Conservation (phyloP, 1,284 basidiomycete species). For the Erythrobasidium hasegawianum region DNA sequence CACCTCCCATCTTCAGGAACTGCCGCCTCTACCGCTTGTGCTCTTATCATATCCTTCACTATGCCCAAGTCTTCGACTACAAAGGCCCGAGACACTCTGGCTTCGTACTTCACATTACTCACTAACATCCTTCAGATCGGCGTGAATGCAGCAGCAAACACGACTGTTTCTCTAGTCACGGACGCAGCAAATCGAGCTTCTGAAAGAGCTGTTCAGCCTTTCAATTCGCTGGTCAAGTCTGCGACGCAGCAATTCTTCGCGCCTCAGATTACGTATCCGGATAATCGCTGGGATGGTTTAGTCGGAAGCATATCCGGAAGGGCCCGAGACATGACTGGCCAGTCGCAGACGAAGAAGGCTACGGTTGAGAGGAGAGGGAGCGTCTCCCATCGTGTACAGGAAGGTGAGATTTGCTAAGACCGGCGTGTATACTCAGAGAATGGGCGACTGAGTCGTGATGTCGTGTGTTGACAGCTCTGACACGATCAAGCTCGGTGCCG, state of each 20-base stretch:
- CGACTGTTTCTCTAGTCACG: constrained; percentile 4
- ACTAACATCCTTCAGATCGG: constrained; percentile 18
- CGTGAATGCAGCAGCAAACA: constrained; percentile 11
- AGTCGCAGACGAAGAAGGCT: background rate
- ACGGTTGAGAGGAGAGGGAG: background rate
- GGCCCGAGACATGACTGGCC: background rate
- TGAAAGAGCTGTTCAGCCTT: constrained; percentile 20
- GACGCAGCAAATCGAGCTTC: constrained; percentile 9
- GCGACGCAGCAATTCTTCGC: constrained; percentile 26
- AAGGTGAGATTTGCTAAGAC: background rate
- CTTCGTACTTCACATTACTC: constrained; percentile 6
- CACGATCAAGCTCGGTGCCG: constrained; percentile 10
- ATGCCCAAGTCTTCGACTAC: background rate
- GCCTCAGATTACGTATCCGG: constrained; percentile 18
- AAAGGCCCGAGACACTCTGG: background rate
- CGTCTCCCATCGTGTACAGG: background rate
- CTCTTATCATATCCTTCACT: too few species aligned
- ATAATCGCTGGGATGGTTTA: constrained; percentile 1
- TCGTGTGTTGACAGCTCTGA: background rate
- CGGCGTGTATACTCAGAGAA: too few species aligned
- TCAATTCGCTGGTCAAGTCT: constrained; percentile 19
- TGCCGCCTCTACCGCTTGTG: too few species aligned
- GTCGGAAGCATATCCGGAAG: constrained; percentile 5
- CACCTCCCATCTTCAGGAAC: too few species aligned
- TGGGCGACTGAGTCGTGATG: too few species aligned